Percentiles rank a stretch among this genome's conserved stretches.
These are phyloP conservation scores for Aspergillus biplanus DNA, from an alignment of 495 filamentous ascomycete genomes.

Conservation along the genomic window DNA sequence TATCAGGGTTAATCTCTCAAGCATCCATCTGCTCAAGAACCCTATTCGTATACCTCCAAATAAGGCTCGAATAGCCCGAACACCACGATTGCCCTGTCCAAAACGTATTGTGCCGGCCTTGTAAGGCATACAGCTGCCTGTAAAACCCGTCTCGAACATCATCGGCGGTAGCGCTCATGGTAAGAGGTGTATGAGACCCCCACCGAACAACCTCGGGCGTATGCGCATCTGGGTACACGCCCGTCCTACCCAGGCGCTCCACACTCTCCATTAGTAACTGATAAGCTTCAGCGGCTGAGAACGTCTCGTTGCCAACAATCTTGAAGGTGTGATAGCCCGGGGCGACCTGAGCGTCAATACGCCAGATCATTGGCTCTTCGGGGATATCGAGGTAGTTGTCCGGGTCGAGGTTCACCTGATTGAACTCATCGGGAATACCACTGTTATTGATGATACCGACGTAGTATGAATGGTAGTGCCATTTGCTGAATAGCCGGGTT, in stretches of 20 bases:
- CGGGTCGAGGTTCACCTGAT: conserved; percentile 6
- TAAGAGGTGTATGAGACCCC: not conserved
- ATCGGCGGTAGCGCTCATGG: not conserved
- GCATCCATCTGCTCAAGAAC: not conserved
- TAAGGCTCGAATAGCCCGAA: not conserved
- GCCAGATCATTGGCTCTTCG: not conserved
- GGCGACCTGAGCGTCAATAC: not conserved
- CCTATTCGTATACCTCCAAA: not conserved
- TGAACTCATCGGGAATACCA: conserved; percentile 20
- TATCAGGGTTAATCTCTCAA: not conserved
- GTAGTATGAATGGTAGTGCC: conserved; percentile 28
- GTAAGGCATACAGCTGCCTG: not conserved
- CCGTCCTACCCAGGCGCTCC: not conserved
- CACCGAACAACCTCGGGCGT: not conserved
- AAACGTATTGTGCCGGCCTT: not conserved
- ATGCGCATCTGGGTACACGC: not conserved
- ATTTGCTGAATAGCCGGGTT: conserved; percentile 41
- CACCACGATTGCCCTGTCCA: not conserved
- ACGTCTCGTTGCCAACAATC: not conserved
- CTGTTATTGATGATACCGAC: conserved; percentile 16
- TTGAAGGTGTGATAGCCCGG: not conserved
- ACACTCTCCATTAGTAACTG: not conserved
- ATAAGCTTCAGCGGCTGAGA: not conserved
- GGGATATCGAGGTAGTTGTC: not conserved
- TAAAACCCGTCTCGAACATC: not conserved